phyloP scores from a whole-genome alignment of 495 filamentous ascomycete species.

The Penicillium bovifimosum region DNA sequence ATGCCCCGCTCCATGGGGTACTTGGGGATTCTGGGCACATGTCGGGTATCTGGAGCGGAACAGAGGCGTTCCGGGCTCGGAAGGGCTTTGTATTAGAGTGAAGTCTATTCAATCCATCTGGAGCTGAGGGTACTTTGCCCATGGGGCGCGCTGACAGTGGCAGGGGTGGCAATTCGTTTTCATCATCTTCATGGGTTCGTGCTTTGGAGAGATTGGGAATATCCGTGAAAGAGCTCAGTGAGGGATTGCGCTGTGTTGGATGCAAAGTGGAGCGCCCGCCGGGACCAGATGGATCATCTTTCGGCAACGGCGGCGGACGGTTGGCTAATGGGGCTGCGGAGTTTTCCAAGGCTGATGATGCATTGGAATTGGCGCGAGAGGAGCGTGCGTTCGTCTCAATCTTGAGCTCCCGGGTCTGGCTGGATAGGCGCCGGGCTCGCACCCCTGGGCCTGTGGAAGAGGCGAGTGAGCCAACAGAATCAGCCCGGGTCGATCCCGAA shows the following conservation, averaged over 20 bases:
- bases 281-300: conserved; percentile 25
- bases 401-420: conserved; percentile 75
- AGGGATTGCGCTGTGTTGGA: conserved; percentile 27
- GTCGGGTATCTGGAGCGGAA: conserved; percentile 69
- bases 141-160: conserved; percentile 44
- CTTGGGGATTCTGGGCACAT: conserved; percentile 61
- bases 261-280: conserved; percentile 17
- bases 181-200: conserved; percentile 38
- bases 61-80: conserved; percentile 67
- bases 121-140: conserved; percentile 47
- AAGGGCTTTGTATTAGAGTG: conserved; percentile 70
- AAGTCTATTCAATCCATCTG: conserved; percentile 62
- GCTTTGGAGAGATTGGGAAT: conserved; percentile 34
- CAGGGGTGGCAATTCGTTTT: conserved; percentile 31
- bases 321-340: conserved; percentile 19
- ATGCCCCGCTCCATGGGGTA: conserved; percentile 66
- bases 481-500: conserved; percentile 29
- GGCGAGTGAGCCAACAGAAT: conserved; percentile 30
- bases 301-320: conserved; percentile 27
- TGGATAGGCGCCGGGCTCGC: conserved; percentile 74
- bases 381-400: conserved; percentile 69
- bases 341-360: conserved; percentile 40
- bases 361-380: conserved; percentile 35
- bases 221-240: conserved; percentile 29
- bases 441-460: conserved; percentile 50